These are phyloP conservation scores for Basidiobolus meristosporus DNA, from an alignment of 371 early-diverging fungal genomes.

Conservation along the genomic window DNA sequence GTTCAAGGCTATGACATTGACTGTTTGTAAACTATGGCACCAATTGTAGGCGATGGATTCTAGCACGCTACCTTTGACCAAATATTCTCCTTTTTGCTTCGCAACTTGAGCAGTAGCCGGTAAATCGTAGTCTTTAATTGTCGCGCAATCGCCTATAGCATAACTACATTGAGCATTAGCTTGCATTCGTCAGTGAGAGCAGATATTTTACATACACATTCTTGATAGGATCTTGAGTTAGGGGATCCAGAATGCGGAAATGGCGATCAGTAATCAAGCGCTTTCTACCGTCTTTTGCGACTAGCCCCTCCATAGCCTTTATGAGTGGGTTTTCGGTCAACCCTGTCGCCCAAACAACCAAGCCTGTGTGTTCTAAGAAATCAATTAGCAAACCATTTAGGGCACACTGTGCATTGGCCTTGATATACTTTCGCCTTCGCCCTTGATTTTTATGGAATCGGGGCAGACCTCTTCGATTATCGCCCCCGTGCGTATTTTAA, in stretches of 20 bases:
- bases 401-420: too few relatives aligned
- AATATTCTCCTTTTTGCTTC: constrained; percentile 50
- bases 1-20: constrained; percentile 3
- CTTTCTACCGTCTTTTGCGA: constrained; percentile 12
- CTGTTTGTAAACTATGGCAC: too few relatives aligned
- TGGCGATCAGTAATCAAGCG: constrained; percentile 41
- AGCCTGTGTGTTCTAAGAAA: constrained; percentile 18
- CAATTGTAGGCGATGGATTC: too few relatives aligned
- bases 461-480: too few relatives aligned
- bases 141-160: constrained; percentile 70
- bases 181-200: too few relatives aligned
- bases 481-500: too few relatives aligned
- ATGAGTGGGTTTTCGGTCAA: constrained; percentile 39
- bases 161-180: constrained; percentile 13
- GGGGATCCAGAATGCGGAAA: constrained; percentile 34
- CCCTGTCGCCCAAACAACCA: constrained; percentile 59
- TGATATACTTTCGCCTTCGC: constrained; percentile 1
- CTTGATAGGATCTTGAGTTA: constrained; percentile 12
- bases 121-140: constrained; percentile 29
- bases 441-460: neutral
- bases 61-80: constrained; percentile 22
- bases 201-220: constrained; percentile 14
- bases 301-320: constrained; percentile 16
- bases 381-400: neutral
- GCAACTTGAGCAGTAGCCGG: constrained; percentile 78